Base-by-base conservation (phyloP, 768 basidiomycete species). In the Mycena galericulata region DNA sequence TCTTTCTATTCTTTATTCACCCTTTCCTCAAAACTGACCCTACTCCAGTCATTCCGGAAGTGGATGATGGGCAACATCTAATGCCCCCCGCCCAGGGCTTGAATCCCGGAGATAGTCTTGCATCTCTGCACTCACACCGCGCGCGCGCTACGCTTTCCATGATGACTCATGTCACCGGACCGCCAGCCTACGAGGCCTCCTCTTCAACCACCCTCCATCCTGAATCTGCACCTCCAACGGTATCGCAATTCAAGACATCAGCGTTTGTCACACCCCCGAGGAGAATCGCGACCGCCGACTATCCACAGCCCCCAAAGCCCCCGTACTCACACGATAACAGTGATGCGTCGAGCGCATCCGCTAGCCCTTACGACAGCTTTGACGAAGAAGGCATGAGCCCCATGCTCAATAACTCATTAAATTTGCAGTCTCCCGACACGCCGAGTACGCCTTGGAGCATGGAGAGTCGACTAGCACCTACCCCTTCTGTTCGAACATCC, bases 401-500 rank as follows among this genome's bases (percentile, higher is more conserved):
- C 50, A 57, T 68, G 59, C 62, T 72, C 43, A 58, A 60, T 18
- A 61, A 46, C 29, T 65, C 66, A 11, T 36, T 72, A 29, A 65
- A n/a, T 29, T 63, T 69, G 22, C 47, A 63, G 30, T 59, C 70
- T 18, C 67, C 66, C 3, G 70, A 72, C 2, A 62, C 70, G 32
- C 54, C 66, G 34, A 68, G 57, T 43, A 63, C 70, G 22, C 49
- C 70, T 6, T 72, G 70, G 70, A 64, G 34, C 8, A 4, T 34
- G 5, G 62, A 65, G 17, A 49, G 62, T 11, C 61, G 65, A 32
- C 54, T 72, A 7, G 62, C 62, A 6, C 59, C 70, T 14, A 65
- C 70, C 8, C 45, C 70, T 41, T 72, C 70, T 10, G 34, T 72
- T 30, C 70, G 70, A 26, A 71, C 70, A n/a, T 65, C 70, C 4